phyloP scores from a whole-genome alignment of 371 early-diverging fungal genomes.

The Scutellospora calospora region DNA sequence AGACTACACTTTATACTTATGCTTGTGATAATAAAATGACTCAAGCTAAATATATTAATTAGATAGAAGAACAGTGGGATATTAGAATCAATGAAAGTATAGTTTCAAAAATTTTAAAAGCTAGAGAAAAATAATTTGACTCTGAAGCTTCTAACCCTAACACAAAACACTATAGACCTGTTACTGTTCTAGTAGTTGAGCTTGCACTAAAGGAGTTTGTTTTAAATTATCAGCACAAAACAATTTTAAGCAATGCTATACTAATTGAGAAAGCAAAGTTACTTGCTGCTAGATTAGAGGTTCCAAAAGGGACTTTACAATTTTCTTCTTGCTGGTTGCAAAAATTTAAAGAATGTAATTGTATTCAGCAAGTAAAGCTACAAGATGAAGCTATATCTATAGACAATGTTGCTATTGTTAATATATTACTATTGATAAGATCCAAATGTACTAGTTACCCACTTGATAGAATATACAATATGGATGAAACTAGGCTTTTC shows the following conservation, averaged over 20 bases:
- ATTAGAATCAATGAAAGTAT: no score
- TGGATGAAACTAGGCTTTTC: slow-evolving; percentile 10
- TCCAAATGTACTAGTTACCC: background rate
- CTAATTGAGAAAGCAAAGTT: slow-evolving; percentile 29
- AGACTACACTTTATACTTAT: no score
- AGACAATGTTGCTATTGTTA: slow-evolving; percentile 5
- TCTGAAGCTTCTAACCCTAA: no score
- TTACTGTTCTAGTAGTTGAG: slow-evolving; percentile 24
- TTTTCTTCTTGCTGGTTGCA: slow-evolving; percentile 13
- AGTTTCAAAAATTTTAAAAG: no score
- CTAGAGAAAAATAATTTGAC: no score
- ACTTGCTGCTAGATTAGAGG: background rate
- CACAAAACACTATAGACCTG: slow-evolving; percentile 15
- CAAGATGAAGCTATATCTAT: slow-evolving; percentile 3
- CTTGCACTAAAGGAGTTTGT: slow-evolving; percentile 35
- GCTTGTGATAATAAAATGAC: no score
- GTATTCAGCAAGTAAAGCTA: slow-evolving; percentile 13
- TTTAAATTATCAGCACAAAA: background rate
- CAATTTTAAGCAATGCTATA: slow-evolving; percentile 28
- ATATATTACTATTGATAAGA: background rate
- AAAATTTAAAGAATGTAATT: slow-evolving; percentile 28
- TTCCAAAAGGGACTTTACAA: slow-evolving; percentile 11
- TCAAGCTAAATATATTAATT: no score
- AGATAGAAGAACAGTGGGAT: no score
- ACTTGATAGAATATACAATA: slow-evolving; percentile 28